Conservation (phyloP, 148 eudicot species). For the Fagopyrum tataricum region DNA sequence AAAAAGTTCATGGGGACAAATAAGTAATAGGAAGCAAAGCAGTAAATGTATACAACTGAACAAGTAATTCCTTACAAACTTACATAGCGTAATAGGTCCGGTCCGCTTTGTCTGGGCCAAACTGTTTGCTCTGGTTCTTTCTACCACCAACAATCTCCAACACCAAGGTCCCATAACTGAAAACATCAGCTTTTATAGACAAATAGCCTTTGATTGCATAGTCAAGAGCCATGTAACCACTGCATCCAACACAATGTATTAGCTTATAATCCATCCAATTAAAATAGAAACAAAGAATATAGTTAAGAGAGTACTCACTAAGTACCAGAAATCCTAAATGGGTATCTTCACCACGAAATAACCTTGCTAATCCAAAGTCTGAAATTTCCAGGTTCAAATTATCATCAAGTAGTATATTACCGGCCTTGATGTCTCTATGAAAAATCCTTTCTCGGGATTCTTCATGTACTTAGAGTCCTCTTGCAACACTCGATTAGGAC, state of each 20-base stretch:
- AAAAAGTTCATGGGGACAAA: neutral
- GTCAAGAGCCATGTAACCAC: conserved; percentile 94
- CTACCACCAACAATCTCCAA: conserved; percentile 85
- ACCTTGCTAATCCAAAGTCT: conserved; percentile 83
- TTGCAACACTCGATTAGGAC: conserved; percentile 55
- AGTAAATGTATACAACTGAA: neutral
- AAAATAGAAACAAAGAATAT: neutral
- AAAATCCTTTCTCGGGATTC: conserved; percentile 79
- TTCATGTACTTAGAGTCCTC: conserved; percentile 84
- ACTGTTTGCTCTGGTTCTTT: conserved; percentile 36
- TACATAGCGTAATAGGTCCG: conserved; percentile 75
- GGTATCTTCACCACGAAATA: conserved; percentile 76
- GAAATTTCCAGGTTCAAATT: conserved; percentile 56
- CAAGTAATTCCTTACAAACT: conserved; percentile 24
- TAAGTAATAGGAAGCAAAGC: neutral
- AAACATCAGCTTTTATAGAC: conserved; percentile 81
- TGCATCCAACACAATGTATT: conserved; percentile 24
- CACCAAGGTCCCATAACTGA: conserved; percentile 64
- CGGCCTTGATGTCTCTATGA: conserved; percentile 83
- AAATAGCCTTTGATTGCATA: conserved; percentile 69
- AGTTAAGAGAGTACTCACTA: conserved; percentile 42
- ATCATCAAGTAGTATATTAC: conserved; percentile 78
- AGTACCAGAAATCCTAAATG: conserved; percentile 70
- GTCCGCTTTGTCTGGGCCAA: conserved; percentile 53
- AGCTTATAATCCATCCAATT: neutral